These are phyloP conservation scores for Coemansia aciculifera DNA, from an alignment of 192 early-diverging fungal species.

Conservation along the genomic window DNA sequence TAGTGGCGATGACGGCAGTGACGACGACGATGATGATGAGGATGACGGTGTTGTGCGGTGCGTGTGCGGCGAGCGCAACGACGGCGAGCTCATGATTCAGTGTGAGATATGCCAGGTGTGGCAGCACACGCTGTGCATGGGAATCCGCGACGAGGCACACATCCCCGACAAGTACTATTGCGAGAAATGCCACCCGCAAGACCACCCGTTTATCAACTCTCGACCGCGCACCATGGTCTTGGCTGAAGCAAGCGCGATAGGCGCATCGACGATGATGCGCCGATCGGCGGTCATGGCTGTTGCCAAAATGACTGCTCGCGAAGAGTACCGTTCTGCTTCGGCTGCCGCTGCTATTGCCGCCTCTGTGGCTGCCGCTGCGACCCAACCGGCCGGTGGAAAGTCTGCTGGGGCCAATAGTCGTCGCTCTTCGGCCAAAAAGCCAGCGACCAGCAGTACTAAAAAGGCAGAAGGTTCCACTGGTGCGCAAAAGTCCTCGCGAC, in stretches of 20 bases:
- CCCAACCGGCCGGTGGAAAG: background rate
- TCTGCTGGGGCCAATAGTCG: constrained; percentile 8
- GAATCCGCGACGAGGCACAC: constrained; percentile 68
- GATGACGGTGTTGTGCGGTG: constrained; percentile 55
- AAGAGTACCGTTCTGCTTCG: constrained; percentile 40
- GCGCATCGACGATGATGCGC: constrained; percentile 51
- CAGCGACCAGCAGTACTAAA: background rate
- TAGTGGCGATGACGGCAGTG: constrained; percentile 8
- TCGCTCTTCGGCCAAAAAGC: constrained; percentile 6
- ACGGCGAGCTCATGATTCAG: constrained; percentile 84
- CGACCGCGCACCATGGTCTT: constrained; percentile 43
- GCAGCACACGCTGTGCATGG: constrained; percentile 95
- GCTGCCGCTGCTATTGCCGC: constrained; percentile 46
- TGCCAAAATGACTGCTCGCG: constrained; percentile 50
- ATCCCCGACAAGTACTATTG: constrained; percentile 92
- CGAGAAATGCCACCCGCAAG: constrained; percentile 82
- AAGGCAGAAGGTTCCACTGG: background rate
- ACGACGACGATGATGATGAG: constrained; percentile 20
- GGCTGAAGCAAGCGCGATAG: constrained; percentile 39
- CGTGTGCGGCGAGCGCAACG: constrained; percentile 56
- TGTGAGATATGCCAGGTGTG: constrained; percentile 92
- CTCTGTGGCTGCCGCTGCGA: constrained; percentile 30
- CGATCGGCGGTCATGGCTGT: constrained; percentile 52
- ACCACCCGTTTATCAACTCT: constrained; percentile 67
- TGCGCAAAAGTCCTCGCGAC: constrained; percentile 9